phyloP scores from a whole-genome alignment of 495 filamentous ascomycete species.

The Neurospora sp. region DNA sequence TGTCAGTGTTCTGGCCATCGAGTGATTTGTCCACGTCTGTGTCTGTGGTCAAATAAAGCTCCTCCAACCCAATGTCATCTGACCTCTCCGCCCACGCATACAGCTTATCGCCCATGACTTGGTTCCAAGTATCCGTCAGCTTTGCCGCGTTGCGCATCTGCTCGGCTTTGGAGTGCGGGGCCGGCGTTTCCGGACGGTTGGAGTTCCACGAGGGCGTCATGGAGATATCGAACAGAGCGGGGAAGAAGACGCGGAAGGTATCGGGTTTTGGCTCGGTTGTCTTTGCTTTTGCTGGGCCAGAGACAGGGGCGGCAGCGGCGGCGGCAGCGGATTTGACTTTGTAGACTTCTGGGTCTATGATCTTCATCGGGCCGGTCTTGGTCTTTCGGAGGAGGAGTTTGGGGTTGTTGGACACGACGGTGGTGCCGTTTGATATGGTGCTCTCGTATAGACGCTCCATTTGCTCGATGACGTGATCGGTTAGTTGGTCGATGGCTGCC shows the following conservation, averaged over 20 bases:
- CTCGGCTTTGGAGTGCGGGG: constrained; percentile 17
- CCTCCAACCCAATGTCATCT: neutral
- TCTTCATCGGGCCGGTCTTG: constrained; percentile 9
- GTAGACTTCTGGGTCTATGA: neutral
- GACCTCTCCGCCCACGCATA: constrained; percentile 17
- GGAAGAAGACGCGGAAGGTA: constrained; percentile 32
- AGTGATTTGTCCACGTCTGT: constrained; percentile 1
- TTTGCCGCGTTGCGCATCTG: constrained; percentile 28
- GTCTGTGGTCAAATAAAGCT: neutral
- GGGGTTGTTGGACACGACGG: constrained; percentile 6
- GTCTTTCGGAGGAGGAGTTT: neutral
- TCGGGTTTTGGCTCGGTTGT: neutral
- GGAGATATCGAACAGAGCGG: constrained; percentile 34
- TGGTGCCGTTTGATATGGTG: constrained; percentile 14
- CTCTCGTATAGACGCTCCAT: constrained; percentile 32
- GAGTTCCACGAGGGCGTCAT: constrained; percentile 31
- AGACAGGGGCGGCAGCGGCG: neutral
- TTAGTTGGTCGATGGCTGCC: constrained; percentile 16
- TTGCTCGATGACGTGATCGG: constrained; percentile 26
- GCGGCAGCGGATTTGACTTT: neutral
- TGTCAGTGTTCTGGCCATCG: neutral
- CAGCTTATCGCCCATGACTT: constrained; percentile 11
- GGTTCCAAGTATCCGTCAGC: constrained; percentile 25
- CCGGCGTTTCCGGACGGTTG: constrained; percentile 14
- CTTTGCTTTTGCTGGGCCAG: neutral